phyloP scores from a whole-genome alignment of 305 asterid genomes.

The Andrographis paniculata region DNA sequence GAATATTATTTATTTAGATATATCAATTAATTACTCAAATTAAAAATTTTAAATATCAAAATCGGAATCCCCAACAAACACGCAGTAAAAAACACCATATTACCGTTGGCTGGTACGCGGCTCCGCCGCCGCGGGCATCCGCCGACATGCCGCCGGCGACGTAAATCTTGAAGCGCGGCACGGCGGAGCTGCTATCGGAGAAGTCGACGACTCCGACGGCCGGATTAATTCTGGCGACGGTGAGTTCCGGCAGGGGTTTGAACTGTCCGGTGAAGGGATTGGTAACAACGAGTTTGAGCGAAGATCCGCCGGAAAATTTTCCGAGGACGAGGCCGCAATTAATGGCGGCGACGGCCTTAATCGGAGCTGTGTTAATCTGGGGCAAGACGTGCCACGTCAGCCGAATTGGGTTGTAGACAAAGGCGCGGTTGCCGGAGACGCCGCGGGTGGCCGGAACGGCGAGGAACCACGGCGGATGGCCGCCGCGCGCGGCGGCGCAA shows the following conservation, averaged over 20 bases:
- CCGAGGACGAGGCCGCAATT: constrained; percentile 39
- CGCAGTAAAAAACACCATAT: too few relatives aligned
- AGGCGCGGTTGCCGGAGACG: constrained; percentile 29
- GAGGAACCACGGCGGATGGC: constrained; percentile 57
- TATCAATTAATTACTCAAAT: too few relatives aligned
- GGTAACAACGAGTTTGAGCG: constrained; percentile 46
- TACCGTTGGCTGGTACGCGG: constrained; percentile 54
- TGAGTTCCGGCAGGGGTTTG: constrained; percentile 33
- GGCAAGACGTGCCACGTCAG: constrained; percentile 35
- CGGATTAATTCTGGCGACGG: constrained; percentile 47
- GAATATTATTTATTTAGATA: too few relatives aligned
- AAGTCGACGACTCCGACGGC: constrained; percentile 44
- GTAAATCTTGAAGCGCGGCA: constrained; percentile 34
- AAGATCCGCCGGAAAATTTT: constrained; percentile 22
- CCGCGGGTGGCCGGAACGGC: constrained; percentile 42
- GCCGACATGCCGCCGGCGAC: constrained; percentile 81
- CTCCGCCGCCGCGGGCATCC: constrained; percentile 16
- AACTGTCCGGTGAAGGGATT: constrained; percentile 66
- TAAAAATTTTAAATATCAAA: too few relatives aligned
- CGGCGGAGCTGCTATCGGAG: too few relatives aligned
- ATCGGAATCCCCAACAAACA: too few relatives aligned
- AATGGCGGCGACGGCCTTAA: constrained; percentile 42
- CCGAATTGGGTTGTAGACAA: constrained; percentile 40
- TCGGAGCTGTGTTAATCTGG: constrained; percentile 29
- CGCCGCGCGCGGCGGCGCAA: constrained; percentile 12